Evolutionary conservation across 805 yeast species (phyloP), one percentile per base, ranked within the genome.

Genomic region (Jamesozyma hellenica): DNA sequence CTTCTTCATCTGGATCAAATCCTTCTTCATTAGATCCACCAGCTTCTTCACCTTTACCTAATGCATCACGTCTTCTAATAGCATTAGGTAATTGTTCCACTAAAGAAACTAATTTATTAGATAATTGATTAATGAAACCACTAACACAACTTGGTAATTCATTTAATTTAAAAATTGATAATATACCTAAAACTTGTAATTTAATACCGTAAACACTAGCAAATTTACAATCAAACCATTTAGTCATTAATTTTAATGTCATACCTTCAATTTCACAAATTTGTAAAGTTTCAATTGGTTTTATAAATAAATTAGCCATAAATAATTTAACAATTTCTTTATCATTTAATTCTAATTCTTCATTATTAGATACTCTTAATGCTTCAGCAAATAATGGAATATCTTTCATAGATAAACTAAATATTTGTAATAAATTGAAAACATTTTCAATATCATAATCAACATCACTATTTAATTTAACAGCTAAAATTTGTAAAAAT

Each of bases 171-270:
- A 75, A 47, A 27, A 83, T 40, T 0, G 79, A 66, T 39, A 87
- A 57, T 33, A 81, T 63, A 0, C 90, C 88, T 45, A 86, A 53
- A 8, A 75, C 66, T 32, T 81, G 78, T 34, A 90, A 63, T 62
- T 86, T 88, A 53, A 83, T 67, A 49, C 84, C 92, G 52, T 78
- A 84, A 2, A 85, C 95, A 36, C 86, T 68, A 26, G 71, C 70
- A 48, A 83, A 68, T 17, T 61, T 64, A 19, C 71, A 49, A 19
- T 68, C 65, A 52, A 82, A 74, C 96, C 96, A 86, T 39, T 67
- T 56, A 19, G 67, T 67, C 43, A 87, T 68, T 38, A 82, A 65
- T 9, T 58, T 51, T 23, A 71, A 65, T 2, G 80, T 63, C 27
- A 66, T 65, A 15, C 70, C 65, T 16, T 56, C 50, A 23, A 68